These are phyloP conservation scores for Voacanga thouarsii DNA, from an alignment of 257 asterid species.

Conservation along the genomic window DNA sequence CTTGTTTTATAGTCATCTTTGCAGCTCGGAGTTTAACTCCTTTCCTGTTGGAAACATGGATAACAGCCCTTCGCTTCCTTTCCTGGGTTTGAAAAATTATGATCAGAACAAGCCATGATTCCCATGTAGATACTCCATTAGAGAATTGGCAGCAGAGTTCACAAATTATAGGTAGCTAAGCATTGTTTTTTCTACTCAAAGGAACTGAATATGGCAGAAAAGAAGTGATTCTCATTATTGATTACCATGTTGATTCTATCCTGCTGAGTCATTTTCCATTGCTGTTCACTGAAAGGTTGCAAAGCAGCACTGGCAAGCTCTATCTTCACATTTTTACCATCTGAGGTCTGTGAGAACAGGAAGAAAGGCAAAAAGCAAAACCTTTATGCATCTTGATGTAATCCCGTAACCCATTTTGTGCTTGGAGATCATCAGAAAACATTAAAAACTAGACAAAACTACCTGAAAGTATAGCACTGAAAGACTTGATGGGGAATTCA, in stretches of 20 bases:
- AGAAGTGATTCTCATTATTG: not conserved
- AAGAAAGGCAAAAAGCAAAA: not conserved
- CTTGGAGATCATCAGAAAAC: not conserved
- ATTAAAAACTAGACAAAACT: not conserved
- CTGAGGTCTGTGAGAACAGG: not conserved
- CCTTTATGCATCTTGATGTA: not conserved
- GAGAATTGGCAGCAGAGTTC: not conserved
- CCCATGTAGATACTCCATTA: too few species aligned
- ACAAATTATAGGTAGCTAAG: not conserved
- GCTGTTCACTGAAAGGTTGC: conserved; percentile 30
- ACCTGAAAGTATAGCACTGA: conserved; percentile 51
- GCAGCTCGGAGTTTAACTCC: conserved; percentile 33
- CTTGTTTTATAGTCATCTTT: conserved; percentile 28
- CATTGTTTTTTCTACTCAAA: not conserved
- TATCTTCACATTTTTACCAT: conserved; percentile 4
- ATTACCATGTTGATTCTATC: conserved; percentile 21
- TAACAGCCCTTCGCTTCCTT: conserved; percentile 34
- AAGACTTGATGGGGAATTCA: conserved; percentile 41
- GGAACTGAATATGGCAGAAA: not conserved
- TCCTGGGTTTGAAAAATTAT: conserved; percentile 23
- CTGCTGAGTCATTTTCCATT: conserved; percentile 29
- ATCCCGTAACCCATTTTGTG: not conserved
- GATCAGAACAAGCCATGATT: not conserved
- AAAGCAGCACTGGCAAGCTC: conserved; percentile 26
- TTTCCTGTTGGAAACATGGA: conserved; percentile 35